Conservation (phyloP, 2,329 filamentous ascomycete species). For the Bipolaris bicolor region DNA sequence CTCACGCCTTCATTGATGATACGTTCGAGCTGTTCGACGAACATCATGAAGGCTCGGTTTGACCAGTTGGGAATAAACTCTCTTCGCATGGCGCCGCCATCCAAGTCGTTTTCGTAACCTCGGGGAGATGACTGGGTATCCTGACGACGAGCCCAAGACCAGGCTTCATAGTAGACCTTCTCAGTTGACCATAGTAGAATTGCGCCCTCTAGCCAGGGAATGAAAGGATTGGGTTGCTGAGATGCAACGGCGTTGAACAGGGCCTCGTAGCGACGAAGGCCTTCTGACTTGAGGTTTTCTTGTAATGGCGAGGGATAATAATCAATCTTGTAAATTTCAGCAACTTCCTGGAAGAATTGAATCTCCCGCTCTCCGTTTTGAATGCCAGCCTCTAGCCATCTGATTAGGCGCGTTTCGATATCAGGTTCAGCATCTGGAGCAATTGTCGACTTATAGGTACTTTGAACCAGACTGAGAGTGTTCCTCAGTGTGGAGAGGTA, state of each 20-base stretch:
- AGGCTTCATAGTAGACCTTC: conserved; percentile 45
- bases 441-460: conserved; percentile 16
- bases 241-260: conserved; percentile 27
- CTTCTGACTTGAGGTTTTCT: conserved; percentile 30
- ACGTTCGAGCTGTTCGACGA: conserved; percentile 62
- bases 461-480: conserved; percentile 29
- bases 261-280: conserved; percentile 39
- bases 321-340: conserved; percentile 35
- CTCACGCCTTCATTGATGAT: conserved; percentile 59
- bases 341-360: conserved; percentile 41
- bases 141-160: conserved; percentile 41
- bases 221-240: conserved; percentile 17
- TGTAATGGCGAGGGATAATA: conserved; percentile 20
- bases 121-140: conserved; percentile 25
- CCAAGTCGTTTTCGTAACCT: conserved; percentile 56
- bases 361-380: conserved; percentile 43
- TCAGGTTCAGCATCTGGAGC: conserved; percentile 22
- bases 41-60: conserved; percentile 63
- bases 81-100: conserved; percentile 68
- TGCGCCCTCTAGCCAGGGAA: conserved; percentile 45
- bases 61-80: conserved; percentile 75
- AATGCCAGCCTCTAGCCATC: conserved; percentile 41
- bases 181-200: conserved; percentile 44
- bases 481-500: conserved; percentile 38
- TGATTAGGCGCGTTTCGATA: conserved; percentile 32